Evolutionary conservation across 2,329 filamentous ascomycete species (phyloP).

Genomic region (Pseudogymnoascus destructans): DNA sequence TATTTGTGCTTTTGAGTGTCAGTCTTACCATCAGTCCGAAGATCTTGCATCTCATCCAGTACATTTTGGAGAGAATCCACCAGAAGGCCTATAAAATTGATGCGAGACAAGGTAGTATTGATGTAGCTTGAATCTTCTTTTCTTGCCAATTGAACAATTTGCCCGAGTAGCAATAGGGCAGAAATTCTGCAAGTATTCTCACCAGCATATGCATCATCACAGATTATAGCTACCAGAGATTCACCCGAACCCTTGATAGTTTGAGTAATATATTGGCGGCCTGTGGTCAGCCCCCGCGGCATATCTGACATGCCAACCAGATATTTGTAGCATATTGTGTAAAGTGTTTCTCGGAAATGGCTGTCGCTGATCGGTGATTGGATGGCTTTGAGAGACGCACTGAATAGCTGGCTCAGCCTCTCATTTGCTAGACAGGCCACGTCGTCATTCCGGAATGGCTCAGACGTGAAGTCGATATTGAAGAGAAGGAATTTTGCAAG

Average conservation of each 20-base stretch:
- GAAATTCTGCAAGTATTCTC: slow-evolving; percentile 72
- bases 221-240: slow-evolving; percentile 70
- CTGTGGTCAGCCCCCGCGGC: slow-evolving; percentile 35
- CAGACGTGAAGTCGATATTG: slow-evolving; percentile 48
- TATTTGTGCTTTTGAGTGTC: not conserved
- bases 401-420: slow-evolving; percentile 82
- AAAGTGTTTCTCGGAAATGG: slow-evolving; percentile 69
- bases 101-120: slow-evolving; percentile 63
- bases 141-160: slow-evolving; percentile 60
- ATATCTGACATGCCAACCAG: slow-evolving; percentile 52
- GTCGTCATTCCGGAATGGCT: slow-evolving; percentile 31
- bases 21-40: slow-evolving; percentile 40
- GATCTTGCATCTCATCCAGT: slow-evolving; percentile 54
- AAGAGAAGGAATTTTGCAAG: slow-evolving; percentile 62
- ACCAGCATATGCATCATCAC: slow-evolving; percentile 83
- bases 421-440: slow-evolving; percentile 69
- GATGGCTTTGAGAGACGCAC: slow-evolving; percentile 69
- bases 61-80: slow-evolving; percentile 77
- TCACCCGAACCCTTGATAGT: slow-evolving; percentile 71
- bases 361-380: slow-evolving; percentile 58
- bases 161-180: slow-evolving; percentile 70
- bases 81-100: slow-evolving; percentile 84
- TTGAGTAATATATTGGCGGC: slow-evolving; percentile 42
- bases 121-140: slow-evolving; percentile 61
- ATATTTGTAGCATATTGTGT: slow-evolving; percentile 83